Evolutionary conservation across 208 protist species (phyloP).

Genomic region (Trypanosoma rangeli): DNA sequence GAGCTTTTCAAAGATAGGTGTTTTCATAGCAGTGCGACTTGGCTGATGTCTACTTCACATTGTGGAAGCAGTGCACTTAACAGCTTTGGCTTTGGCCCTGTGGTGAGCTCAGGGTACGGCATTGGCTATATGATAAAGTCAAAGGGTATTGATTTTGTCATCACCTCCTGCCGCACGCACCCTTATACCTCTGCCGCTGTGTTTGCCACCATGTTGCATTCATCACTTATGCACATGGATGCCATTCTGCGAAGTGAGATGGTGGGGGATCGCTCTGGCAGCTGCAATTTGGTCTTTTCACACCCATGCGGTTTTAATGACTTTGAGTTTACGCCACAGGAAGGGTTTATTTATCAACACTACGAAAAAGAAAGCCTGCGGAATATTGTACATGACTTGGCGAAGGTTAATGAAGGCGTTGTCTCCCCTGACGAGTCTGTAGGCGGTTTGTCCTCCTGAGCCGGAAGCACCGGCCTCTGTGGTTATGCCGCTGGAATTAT

Average conservation of each 20-base stretch:
- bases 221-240: conserved; percentile 33
- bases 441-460: not conserved
- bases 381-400: conserved; percentile 7
- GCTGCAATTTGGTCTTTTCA: conserved; percentile 19
- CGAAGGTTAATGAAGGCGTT: not conserved
- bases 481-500: not conserved
- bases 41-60: conserved; percentile 45
- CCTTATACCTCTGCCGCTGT: conserved; percentile 27
- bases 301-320: conserved; percentile 29
- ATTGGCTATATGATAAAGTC: conserved; percentile 51
- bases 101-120: conserved; percentile 43
- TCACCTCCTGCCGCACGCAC: conserved; percentile 32
- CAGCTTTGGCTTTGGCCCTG: conserved; percentile 51
- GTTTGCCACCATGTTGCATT: conserved; percentile 35
- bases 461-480: not conserved
- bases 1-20: conserved; percentile 32
- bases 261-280: not conserved
- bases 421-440: not conserved
- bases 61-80: conserved; percentile 43
- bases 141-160: conserved; percentile 32
- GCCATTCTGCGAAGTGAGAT: conserved; percentile 26
- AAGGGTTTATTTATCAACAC: conserved; percentile 22
- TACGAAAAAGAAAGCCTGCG: conserved; percentile 14
- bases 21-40: conserved; percentile 31
- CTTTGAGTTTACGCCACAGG: conserved; percentile 22